Evolutionary conservation across 192 early-diverging fungal species (phyloP).

Genomic region (Rhizoclosmatium globosum): DNA sequence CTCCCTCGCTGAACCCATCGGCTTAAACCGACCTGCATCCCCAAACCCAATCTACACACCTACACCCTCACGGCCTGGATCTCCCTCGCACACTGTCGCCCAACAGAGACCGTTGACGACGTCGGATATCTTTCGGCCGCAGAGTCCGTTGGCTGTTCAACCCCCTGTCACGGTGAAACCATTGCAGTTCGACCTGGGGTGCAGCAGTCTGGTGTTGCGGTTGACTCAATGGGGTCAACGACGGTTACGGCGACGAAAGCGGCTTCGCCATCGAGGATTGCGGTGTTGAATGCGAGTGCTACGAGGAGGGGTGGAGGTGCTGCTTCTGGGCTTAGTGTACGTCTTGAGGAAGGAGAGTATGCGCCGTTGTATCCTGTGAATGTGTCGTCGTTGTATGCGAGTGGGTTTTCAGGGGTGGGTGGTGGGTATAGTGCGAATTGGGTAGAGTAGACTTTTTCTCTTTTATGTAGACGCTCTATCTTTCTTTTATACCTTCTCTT

Average conservation of each 20-base stretch:
- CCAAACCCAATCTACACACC: not conserved
- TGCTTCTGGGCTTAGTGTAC: not conserved
- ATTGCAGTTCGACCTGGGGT: not conserved
- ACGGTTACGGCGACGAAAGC: not conserved
- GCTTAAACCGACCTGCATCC: not conserved
- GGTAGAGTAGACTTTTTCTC: too few relatives aligned
- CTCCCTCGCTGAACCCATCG: not conserved
- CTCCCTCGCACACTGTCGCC: too few relatives aligned
- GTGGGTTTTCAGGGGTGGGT: too few relatives aligned
- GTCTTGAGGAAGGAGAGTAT: not conserved
- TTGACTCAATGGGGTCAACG: not conserved
- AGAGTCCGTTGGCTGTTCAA: not conserved
- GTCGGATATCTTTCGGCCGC: too few relatives aligned
- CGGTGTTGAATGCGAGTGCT: not conserved
- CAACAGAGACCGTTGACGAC: too few relatives aligned
- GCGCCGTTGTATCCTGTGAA: not conserved
- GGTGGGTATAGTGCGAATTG: too few relatives aligned
- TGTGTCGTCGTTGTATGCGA: too few relatives aligned
- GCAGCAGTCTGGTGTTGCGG: not conserved
- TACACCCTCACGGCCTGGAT: not conserved
- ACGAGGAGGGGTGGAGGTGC: not conserved
- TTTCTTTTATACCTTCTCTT: too few relatives aligned
- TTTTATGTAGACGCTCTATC: too few relatives aligned
- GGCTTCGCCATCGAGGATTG: not conserved
- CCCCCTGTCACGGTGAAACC: not conserved